Evolutionary conservation across 768 basidiomycete genomes (phyloP).

Genomic region (Lactarius pseudohatsudake): DNA sequence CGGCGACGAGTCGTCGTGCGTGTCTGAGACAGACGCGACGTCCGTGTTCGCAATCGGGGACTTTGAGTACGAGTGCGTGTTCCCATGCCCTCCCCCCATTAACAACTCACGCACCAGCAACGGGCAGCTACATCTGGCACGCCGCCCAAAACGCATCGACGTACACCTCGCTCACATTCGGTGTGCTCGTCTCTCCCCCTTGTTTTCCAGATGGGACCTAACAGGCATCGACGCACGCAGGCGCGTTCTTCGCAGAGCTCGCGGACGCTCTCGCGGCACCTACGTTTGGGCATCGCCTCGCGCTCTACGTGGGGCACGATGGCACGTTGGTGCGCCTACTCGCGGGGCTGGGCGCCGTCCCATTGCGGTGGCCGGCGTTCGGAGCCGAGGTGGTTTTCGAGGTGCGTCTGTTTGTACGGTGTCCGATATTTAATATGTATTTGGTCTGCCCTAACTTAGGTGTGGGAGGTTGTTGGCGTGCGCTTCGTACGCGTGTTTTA

Average conservation of each 20-base stretch:
- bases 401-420: slow-evolving; percentile 31
- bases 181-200: slow-evolving; percentile 28
- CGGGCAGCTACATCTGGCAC: slow-evolving; percentile 49
- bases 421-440: neutral
- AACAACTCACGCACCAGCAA: slow-evolving; percentile 3
- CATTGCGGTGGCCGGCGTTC: slow-evolving; percentile 48
- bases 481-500: slow-evolving; percentile 46
- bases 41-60: slow-evolving; percentile 41
- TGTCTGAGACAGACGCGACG: slow-evolving; percentile 41
- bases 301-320: slow-evolving; percentile 50
- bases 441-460: slow-evolving; percentile 32
- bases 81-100: neutral
- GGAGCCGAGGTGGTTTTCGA: slow-evolving; percentile 50
- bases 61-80: slow-evolving; percentile 42
- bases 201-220: neutral
- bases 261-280: slow-evolving; percentile 38
- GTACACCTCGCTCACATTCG: slow-evolving; percentile 48
- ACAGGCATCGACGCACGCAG: slow-evolving; percentile 30
- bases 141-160: slow-evolving; percentile 43
- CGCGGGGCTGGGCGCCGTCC: slow-evolving; percentile 39
- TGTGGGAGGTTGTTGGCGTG: slow-evolving; percentile 38
- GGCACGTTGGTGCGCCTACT: slow-evolving; percentile 45
- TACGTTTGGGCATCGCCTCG: slow-evolving; percentile 38
- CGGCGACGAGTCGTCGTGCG: slow-evolving; percentile 35
- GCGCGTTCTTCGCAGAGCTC: slow-evolving; percentile 48